phyloP scores from a whole-genome alignment of 805 yeast genomes.

The Nakazawaea ishiwadae region DNA sequence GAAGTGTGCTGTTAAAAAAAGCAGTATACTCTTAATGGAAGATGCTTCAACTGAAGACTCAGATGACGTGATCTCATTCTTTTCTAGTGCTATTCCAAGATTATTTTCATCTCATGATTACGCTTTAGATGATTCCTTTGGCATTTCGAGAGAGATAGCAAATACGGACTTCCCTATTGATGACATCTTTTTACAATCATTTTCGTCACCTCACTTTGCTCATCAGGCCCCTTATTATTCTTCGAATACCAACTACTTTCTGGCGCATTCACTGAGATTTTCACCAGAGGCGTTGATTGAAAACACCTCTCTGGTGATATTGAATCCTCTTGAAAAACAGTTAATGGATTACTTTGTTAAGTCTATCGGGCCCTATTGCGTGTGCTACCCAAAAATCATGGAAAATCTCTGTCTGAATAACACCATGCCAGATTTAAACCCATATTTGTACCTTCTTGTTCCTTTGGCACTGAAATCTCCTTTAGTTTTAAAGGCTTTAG shows the following conservation, averaged over 20 bases:
- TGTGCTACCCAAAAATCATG: constrained; percentile 29
- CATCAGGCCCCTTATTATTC: neutral
- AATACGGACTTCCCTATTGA: constrained; percentile 6
- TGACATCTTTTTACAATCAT: constrained; percentile 10
- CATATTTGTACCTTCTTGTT: constrained; percentile 31
- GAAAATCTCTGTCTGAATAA: constrained; percentile 13
- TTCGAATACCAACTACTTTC: neutral
- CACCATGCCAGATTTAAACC: constrained; percentile 26
- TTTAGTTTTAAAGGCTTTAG: constrained; percentile 28
- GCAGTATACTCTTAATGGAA: neutral
- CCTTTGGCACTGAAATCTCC: constrained; percentile 31
- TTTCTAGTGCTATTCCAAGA: constrained; percentile 3
- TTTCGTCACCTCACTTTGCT: constrained; percentile 5
- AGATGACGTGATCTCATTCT: neutral
- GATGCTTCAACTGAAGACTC: neutral
- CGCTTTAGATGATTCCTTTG: neutral
- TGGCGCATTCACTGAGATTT: no score
- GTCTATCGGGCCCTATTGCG: constrained; percentile 33
- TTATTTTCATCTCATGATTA: neutral
- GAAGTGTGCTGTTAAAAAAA: neutral
- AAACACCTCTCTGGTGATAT: neutral
- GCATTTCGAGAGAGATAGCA: neutral
- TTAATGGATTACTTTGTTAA: constrained; percentile 30
- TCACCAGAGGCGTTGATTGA: no score
- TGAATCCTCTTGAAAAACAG: constrained; percentile 17